Conservation (phyloP, 75 land plant species). For the Azolla pinnata region DNA sequence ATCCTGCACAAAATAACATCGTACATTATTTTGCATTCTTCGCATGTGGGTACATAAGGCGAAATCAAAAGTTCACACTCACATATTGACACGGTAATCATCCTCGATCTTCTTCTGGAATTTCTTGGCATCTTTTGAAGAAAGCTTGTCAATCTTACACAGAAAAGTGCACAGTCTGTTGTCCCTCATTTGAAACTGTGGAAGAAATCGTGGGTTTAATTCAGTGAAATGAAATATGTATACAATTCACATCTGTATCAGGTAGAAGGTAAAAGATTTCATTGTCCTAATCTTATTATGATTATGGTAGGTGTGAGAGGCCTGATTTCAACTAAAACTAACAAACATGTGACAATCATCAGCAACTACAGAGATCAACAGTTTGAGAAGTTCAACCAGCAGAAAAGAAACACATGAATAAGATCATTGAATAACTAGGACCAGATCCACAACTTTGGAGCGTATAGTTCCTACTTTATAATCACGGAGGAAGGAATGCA, state of each 20-base stretch:
- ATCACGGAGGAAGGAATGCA: no score
- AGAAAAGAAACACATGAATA: no score
- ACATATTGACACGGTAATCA: constrained; percentile 94
- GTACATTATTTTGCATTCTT: neutral
- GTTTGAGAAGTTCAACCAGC: no score
- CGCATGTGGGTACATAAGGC: neutral
- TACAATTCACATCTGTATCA: neutral
- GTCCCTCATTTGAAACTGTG: constrained; percentile 69
- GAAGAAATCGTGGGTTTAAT: neutral
- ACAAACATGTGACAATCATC: no score
- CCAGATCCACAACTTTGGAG: no score
- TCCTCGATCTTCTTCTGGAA: constrained; percentile 86
- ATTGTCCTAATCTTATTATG: no score
- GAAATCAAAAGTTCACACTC: constrained; percentile 14
- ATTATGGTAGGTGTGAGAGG: no score
- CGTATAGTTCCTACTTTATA: no score
- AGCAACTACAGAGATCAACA: no score
- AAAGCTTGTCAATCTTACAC: constrained; percentile 39
- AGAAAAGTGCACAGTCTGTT: constrained; percentile 57
- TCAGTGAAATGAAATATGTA: neutral
- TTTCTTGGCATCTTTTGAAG: constrained; percentile 57
- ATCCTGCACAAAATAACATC: constrained; percentile 48
- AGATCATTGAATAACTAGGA: no score
- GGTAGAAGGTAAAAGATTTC: no score
- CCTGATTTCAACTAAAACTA: no score